Evolutionary conservation across 1,139 yeast species (phyloP), one percentile per base, ranked within the genome.

Genomic region (Zygosaccharomyces sapae): DNA sequence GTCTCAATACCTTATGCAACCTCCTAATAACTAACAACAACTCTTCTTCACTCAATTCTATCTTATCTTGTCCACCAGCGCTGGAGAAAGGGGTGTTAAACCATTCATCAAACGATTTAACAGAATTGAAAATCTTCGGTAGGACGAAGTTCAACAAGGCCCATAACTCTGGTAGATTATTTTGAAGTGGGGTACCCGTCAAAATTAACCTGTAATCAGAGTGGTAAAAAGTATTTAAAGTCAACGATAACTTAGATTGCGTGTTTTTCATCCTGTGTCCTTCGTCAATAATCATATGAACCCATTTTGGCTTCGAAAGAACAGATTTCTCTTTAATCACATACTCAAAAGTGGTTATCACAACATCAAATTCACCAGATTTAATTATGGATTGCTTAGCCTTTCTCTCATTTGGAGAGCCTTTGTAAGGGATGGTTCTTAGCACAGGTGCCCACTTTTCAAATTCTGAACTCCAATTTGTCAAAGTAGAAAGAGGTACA

Each of bases 1-100:
- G 98, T 64, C 98, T 79, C 63, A 92, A 76, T 20, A 92, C 98
- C 67, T 92, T 92, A 68, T 92, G 98, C 65, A 92, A 77, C 79
- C 98, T 87, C 67, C 97, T 77, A 63, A 92, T 92, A 50, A 92
- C 87, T 72, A 92, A 80, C 55, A 92, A 74, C 16, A 96, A 85
- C 70, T 92, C 98, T 82, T 92, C 98, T 76, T 92, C 92, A 12
- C 86, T 80, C 44, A 85, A 70, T 53, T 81, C 92, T 24, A 85
- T 80, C 67, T 83, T 83, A 59, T 85, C 92, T 65, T 84, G 92
- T 30, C 83, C 80, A 51, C 94, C 92, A 35, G 92, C 81, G 56
- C 82, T 84, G 1, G 89, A 88, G 66, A 85, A 85, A 5, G 94
- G 94, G 0, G 92, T 84, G 61, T 85, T 85, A 62, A 85, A 85